Conservation (phyloP, 768 basidiomycete genomes). For the Tephrocybe sp. region DNA sequence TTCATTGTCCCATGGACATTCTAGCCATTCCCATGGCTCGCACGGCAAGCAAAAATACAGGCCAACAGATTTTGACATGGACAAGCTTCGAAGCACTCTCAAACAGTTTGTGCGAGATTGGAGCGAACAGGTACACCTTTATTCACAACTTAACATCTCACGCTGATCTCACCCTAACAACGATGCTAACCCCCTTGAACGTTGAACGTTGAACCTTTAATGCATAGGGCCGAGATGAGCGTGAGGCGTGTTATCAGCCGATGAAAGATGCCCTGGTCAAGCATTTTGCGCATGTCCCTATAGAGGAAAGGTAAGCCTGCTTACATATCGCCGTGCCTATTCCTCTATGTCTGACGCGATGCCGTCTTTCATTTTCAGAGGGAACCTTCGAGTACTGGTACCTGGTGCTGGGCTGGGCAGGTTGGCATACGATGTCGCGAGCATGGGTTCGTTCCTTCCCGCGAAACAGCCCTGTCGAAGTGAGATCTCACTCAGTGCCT, state of each 20-base stretch:
- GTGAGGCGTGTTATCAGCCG: conserved; percentile 77
- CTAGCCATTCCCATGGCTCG: conserved; percentile 32
- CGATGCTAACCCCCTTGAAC: not conserved
- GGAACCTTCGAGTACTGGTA: conserved; percentile 70
- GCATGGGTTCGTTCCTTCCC: conserved; percentile 51
- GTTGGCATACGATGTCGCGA: conserved; percentile 84
- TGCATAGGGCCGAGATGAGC: conserved; percentile 69
- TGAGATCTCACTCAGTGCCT: not conserved
- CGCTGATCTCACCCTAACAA: not conserved
- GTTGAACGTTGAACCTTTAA: not conserved
- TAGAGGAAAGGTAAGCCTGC: conserved; percentile 47
- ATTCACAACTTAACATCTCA: not conserved
- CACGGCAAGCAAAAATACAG: conserved; percentile 34
- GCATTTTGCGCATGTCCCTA: conserved; percentile 57
- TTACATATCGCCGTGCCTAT: not conserved
- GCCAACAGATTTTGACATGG: conserved; percentile 76
- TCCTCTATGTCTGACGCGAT: not conserved
- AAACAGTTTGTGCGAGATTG: conserved; percentile 95
- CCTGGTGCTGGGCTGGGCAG: conserved; percentile 90
- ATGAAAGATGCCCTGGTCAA: conserved; percentile 71
- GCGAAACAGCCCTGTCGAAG: not conserved
- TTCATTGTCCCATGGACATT: conserved; percentile 25
- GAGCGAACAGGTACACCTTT: conserved; percentile 65
- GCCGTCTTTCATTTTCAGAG: conserved; percentile 28
- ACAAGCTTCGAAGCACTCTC: conserved; percentile 87